Base-by-base conservation (phyloP, 2,329 filamentous ascomycete genomes). In the Aspergillus texensis region DNA sequence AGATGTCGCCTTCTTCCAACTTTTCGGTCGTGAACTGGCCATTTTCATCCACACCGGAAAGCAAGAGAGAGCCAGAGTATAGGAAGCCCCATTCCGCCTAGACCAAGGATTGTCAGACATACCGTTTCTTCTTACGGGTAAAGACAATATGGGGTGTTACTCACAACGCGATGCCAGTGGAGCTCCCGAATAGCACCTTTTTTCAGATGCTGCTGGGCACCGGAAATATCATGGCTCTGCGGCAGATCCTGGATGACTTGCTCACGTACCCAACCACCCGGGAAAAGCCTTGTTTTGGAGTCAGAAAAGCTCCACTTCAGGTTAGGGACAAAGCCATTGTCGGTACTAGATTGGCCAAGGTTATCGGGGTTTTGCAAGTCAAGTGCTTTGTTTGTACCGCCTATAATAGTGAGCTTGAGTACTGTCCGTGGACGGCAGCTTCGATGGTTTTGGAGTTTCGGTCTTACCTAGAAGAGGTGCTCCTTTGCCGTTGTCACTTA, bases 221-320 rank as follows among this genome's bases (percentile, higher is more conserved):
- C 88, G 1, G 89, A 81, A 68, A 91, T 89, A 66, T 91, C 88
- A 64, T 86, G 83, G 71, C 88, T 90, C 16, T 83, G 79, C 0
- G 89, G 89, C 8, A 91, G 75, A 71, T 91, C 89, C n/a, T 85
- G 85, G 55, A 89, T 83, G 60, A 90, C 86, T 70, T 90, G 88
- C 74, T 89, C 85, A 28, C 88, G 82, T 1, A 86, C 84, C 88
- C 88, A 91, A 2, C 89, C 89, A 1, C 88, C 89, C 30, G 83
- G 84, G 58, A 88, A 80, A 41, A 90, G 80, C 28, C 82, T 82
- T 1, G 86, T 88, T 77, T 86, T 88, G 28, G 87, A 90, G 73
- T 90, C 86, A 0, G 87, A 89, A 76, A 91, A 91, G 59, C 86
- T 85, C 89, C 88, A 86, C 73, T 90, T 91, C 68, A 90, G 79